Conservation (phyloP, 2,329 filamentous ascomycete genomes). For the Phaeosphaeria sp. region DNA sequence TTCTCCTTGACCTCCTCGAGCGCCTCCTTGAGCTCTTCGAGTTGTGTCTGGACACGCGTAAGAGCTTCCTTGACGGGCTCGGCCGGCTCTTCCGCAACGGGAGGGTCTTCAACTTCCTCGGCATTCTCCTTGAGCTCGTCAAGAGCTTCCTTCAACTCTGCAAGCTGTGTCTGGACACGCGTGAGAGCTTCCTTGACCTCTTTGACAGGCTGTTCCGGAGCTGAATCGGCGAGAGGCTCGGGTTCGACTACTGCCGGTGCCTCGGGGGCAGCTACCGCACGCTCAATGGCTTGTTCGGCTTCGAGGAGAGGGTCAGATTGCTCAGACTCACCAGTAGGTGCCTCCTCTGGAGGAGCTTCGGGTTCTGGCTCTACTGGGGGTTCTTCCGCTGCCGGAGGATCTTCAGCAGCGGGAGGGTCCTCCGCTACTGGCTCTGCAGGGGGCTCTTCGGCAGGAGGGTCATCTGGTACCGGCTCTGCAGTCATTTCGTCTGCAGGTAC, state of each 20-base stretch:
- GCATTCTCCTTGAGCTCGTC: background rate
- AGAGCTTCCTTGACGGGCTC: background rate
- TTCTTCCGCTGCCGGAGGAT: background rate
- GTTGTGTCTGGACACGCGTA: background rate
- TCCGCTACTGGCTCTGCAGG: background rate
- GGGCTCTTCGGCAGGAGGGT: background rate
- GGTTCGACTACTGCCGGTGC: conserved; percentile 1
- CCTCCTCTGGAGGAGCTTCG: background rate
- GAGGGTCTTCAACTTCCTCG: background rate
- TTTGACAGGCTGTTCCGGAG: background rate
- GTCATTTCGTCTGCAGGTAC: background rate
- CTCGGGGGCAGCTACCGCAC: conserved; percentile 1
- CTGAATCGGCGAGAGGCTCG: background rate
- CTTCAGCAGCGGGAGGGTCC: background rate
- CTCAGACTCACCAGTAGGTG: background rate
- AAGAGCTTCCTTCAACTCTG: background rate
- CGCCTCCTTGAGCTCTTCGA: background rate
- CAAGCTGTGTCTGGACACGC: background rate
- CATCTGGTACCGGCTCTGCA: conserved; percentile 1
- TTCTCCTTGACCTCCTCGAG: background rate
- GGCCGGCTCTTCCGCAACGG: background rate
- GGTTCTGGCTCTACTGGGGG: background rate
- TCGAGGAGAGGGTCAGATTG: background rate
- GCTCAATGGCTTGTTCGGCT: conserved; percentile 6
- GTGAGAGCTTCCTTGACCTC: background rate